phyloP scores from a whole-genome alignment of 768 basidiomycete species.

The Phylloporus sp. region DNA sequence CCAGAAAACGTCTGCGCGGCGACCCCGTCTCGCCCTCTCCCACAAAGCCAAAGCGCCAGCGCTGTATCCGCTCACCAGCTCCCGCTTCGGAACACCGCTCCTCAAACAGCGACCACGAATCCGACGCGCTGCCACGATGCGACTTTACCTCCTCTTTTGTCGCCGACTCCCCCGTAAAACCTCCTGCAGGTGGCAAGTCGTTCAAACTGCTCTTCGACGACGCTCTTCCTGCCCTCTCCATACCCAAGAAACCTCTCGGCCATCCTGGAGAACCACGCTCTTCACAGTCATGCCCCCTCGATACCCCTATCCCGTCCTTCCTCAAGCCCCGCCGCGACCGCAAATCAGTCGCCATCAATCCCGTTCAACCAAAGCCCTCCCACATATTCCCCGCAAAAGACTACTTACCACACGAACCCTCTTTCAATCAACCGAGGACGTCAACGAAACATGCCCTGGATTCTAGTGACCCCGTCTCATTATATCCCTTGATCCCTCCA shows the following conservation, averaged over 20 bases:
- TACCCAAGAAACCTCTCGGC: conserved; percentile 13
- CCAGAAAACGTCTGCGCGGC: conserved; percentile 76
- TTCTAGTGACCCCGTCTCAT: conserved; percentile 22
- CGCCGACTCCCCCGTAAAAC: conserved; percentile 68
- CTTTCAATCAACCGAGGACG: conserved; percentile 17
- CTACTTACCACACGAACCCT: background rate
- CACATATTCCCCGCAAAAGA: conserved; percentile 15
- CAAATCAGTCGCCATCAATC: conserved; percentile 5
- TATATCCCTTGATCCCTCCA: conserved; percentile 49
- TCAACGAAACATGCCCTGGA: conserved; percentile 44
- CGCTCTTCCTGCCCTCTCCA: conserved; percentile 27
- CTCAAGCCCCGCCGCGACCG: background rate
- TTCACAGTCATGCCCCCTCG: background rate
- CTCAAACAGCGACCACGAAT: conserved; percentile 34
- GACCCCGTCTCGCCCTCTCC: conserved; percentile 83
- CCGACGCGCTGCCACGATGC: conserved; percentile 28
- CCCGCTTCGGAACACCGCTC: conserved; percentile 29
- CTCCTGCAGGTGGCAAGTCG: conserved; percentile 47
- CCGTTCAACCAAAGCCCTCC: conserved; percentile 3
- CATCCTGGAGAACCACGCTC: background rate
- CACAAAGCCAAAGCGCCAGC: conserved; percentile 68
- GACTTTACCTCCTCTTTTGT: conserved; percentile 47
- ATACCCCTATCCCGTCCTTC: conserved; percentile 1
- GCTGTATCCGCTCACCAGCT: conserved; percentile 42
- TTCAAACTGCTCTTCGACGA: conserved; percentile 69